Evolutionary conservation across 2,329 filamentous ascomycete species (phyloP).

Genomic region (Didymellaceae sp.): DNA sequence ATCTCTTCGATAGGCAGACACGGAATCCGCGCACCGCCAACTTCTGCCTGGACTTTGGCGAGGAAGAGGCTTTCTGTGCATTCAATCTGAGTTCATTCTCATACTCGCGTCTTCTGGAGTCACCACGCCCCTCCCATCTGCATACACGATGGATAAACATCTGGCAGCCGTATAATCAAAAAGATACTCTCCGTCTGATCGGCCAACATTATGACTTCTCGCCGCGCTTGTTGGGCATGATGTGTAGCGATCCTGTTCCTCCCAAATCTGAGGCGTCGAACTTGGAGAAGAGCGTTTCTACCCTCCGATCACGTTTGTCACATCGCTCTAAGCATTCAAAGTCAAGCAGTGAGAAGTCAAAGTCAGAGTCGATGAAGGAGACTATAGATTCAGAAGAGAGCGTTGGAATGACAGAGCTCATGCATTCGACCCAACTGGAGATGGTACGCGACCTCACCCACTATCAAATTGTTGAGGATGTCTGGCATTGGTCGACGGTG

Average conservation of each 20-base stretch:
- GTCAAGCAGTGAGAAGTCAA: conserved; percentile 21
- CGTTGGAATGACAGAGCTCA: conserved; percentile 45
- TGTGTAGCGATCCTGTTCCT: conserved; percentile 62
- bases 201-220: conserved; percentile 72
- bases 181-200: conserved; percentile 61
- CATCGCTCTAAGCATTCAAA: conserved; percentile 32
- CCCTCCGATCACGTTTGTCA: conserved; percentile 38
- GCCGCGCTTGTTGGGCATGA: conserved; percentile 67
- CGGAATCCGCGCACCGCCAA: conserved; percentile 56
- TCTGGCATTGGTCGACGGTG: conserved; percentile 78
- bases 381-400: conserved; percentile 43
- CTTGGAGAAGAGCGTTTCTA: conserved; percentile 41
- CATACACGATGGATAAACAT: conserved; percentile 78
- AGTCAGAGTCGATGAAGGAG: conserved; percentile 19
- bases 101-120: conserved; percentile 47
- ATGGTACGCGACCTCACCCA: conserved; percentile 54
- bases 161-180: conserved; percentile 70
- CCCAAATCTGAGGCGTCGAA: conserved; percentile 27
- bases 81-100: conserved; percentile 58
- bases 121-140: conserved; percentile 55
- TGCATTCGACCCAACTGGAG: conserved; percentile 45
- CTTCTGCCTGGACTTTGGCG: conserved; percentile 71
- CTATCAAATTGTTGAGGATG: conserved; percentile 68
- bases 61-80: conserved; percentile 61
- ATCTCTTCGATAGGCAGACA: conserved; percentile 52